Conservation (phyloP, 345 rosid species). For the Ceriops decandra region DNA sequence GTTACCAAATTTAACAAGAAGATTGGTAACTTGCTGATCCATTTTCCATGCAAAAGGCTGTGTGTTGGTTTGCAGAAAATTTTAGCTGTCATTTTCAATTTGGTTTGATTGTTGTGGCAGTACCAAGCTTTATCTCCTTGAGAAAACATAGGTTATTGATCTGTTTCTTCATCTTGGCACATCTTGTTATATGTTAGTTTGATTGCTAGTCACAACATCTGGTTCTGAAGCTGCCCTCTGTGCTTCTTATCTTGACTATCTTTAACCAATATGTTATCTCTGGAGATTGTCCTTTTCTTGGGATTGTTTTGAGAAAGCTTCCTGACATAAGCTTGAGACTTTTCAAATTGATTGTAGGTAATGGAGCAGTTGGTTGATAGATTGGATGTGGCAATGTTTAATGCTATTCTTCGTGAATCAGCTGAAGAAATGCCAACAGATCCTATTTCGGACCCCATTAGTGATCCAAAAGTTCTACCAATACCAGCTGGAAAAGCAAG, state of each 20-base stretch:
- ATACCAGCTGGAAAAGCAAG: constrained; percentile 83
- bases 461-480: constrained; percentile 85
- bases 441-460: constrained; percentile 89
- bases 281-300: background rate
- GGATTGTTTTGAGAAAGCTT: constrained; percentile 10
- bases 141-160: background rate
- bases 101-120: background rate
- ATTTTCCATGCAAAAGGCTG: background rate
- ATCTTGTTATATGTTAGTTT: too few species aligned
- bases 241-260: too few species aligned
- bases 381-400: constrained; percentile 95
- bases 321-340: constrained; percentile 7
- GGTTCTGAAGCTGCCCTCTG: background rate
- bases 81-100: background rate
- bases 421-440: constrained; percentile 96
- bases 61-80: background rate
- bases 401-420: constrained; percentile 93
- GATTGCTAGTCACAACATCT: background rate
- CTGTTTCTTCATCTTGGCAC: background rate
- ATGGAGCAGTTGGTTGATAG: constrained; percentile 89
- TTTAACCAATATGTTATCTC: background rate
- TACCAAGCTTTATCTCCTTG: background rate
- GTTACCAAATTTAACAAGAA: too few species aligned
- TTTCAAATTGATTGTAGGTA: constrained; percentile 42
- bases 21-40: background rate